Conservation (phyloP, 306 rosid species). For the Prosopis cineraria region DNA sequence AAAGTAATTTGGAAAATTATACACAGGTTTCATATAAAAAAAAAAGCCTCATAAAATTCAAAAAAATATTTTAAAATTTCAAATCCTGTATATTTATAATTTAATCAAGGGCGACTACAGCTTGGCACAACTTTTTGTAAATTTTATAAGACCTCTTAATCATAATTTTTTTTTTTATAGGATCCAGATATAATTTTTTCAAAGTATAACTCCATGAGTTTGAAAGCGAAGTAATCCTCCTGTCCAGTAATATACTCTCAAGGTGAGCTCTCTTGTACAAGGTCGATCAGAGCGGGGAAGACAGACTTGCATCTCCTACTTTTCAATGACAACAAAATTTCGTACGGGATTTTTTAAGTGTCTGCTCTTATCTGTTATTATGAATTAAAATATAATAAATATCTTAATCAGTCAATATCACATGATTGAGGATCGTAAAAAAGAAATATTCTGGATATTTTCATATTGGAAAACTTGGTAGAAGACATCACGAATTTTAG, state of each 20-base stretch:
- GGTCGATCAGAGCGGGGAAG: not conserved
- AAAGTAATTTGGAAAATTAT: too few species aligned
- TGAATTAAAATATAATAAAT: not conserved
- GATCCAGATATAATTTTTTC: too few species aligned
- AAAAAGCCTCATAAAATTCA: too few species aligned
- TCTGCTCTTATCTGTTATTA: not conserved
- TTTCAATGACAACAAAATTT: not conserved
- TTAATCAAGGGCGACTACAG: too few species aligned
- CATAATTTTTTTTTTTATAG: too few species aligned
- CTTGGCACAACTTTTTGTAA: too few species aligned
- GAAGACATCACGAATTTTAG: not conserved
- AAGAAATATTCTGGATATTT: not conserved
- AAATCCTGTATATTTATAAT: too few species aligned
- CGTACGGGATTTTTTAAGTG: not conserved
- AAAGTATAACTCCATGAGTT: not conserved
- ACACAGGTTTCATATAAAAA: too few species aligned
- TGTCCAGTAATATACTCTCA: not conserved
- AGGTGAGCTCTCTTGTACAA: not conserved
- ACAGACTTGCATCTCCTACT: not conserved
- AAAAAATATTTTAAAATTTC: too few species aligned
- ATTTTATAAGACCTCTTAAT: too few species aligned
- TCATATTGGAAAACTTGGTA: not conserved
- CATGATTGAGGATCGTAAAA: not conserved
- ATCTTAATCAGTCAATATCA: not conserved
- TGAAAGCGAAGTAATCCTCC: not conserved